Evolutionary conservation across 2,329 filamentous ascomycete species (phyloP).

Genomic region (Lachnellula subtilissima): DNA sequence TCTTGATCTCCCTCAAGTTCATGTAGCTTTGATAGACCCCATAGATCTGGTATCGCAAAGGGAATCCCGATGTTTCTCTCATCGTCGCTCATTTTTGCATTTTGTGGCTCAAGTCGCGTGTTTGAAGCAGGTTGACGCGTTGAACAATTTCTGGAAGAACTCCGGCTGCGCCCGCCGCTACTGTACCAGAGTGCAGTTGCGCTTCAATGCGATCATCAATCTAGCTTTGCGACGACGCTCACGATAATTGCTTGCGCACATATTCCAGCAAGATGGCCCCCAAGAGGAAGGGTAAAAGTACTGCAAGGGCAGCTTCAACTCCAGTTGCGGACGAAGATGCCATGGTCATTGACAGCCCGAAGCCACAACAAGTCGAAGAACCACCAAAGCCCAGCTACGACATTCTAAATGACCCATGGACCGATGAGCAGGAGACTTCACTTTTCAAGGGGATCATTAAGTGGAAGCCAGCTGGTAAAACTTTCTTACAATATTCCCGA

Average conservation of each 20-base stretch:
- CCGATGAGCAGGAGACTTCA: constrained; percentile 88
- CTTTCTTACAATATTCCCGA: not conserved
- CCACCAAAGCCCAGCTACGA: constrained; percentile 40
- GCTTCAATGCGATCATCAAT: not conserved
- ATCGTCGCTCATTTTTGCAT: constrained; percentile 33
- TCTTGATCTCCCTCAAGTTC: constrained; percentile 24
- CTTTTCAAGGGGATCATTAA: constrained; percentile 88
- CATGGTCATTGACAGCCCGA: constrained; percentile 6
- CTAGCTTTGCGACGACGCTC: not conserved
- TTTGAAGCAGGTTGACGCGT: constrained; percentile 7
- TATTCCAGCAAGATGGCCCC: constrained; percentile 53
- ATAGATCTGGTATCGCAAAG: constrained; percentile 61
- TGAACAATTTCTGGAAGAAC: not conserved
- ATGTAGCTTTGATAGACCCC: constrained; percentile 49
- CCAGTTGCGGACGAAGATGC: constrained; percentile 39
- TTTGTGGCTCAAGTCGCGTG: constrained; percentile 15
- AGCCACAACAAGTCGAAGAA: constrained; percentile 18
- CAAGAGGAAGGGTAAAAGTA: constrained; percentile 59
- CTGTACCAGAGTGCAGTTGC: not conserved
- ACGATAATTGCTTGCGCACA: not conserved
- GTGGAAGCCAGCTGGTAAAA: constrained; percentile 88
- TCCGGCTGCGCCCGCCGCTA: constrained; percentile 11
- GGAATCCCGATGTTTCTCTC: constrained; percentile 43
- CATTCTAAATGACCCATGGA: constrained; percentile 72
- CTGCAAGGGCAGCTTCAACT: constrained; percentile 53